phyloP scores from a whole-genome alignment of 495 filamentous ascomycete species.

The Annulohypoxylon bovei region DNA sequence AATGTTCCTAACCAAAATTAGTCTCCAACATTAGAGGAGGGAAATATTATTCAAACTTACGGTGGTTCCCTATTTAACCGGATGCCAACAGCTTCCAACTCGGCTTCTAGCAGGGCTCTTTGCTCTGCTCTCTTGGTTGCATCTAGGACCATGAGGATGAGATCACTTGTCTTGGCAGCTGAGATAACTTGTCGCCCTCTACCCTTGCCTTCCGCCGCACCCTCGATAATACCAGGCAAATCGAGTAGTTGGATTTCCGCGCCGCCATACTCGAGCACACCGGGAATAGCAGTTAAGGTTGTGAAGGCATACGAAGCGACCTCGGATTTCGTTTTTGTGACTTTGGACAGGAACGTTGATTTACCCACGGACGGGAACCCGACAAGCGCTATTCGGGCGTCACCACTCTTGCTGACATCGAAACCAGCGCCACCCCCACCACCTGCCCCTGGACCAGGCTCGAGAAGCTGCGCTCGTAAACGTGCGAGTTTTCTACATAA shows the following conservation, averaged over 20 bases:
- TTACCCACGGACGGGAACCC: slow-evolving; percentile 99
- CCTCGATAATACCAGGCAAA: slow-evolving; percentile 98
- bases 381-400: slow-evolving; percentile 96
- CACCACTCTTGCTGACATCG: slow-evolving; percentile 96
- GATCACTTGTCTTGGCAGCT: slow-evolving; percentile 98
- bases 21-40: slow-evolving; percentile 15
- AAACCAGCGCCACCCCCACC: slow-evolving; percentile 82
- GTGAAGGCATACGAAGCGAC: slow-evolving; percentile 98
- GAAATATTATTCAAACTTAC: slow-evolving; percentile 58
- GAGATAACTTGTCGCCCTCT: slow-evolving; percentile 97
- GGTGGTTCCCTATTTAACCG: slow-evolving; percentile 91
- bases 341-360: slow-evolving; percentile 98
- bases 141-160: slow-evolving; percentile 97
- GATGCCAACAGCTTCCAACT: slow-evolving; percentile 97
- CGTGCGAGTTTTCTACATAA: slow-evolving; percentile 87
- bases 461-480: slow-evolving; percentile 92
- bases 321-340: slow-evolving; percentile 98
- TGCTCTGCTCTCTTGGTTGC: slow-evolving; percentile 98
- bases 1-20: slow-evolving; percentile 75
- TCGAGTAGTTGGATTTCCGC: slow-evolving; percentile 99
- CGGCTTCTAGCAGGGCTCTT: slow-evolving; percentile 85
- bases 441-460: slow-evolving; percentile 84
- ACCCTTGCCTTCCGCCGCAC: slow-evolving; percentile 95
- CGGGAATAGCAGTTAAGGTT: slow-evolving; percentile 96
- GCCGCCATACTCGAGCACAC: slow-evolving; percentile 97